These are phyloP conservation scores for Fusarium duplospermum DNA, from an alignment of 2,329 filamentous ascomycete genomes.

Conservation along the genomic window DNA sequence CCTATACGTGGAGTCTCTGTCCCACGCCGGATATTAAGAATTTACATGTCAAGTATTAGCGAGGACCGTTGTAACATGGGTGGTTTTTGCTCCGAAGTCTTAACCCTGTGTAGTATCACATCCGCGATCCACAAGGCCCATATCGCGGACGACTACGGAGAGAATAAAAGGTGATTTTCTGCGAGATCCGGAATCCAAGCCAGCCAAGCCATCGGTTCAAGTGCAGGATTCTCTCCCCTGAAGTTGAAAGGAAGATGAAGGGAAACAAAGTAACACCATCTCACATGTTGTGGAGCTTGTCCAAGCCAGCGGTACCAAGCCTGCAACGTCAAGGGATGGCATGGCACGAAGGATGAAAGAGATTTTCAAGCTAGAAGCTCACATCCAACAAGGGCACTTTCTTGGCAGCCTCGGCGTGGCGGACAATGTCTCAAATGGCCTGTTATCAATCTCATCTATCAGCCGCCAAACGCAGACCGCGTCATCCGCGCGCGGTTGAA, in stretches of 20 bases:
- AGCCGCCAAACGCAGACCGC: constrained; percentile 9
- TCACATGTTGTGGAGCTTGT: neutral
- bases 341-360: neutral
- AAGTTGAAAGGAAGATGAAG: neutral
- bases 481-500: constrained; percentile 19
- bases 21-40: neutral
- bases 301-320: constrained; percentile 1
- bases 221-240: neutral
- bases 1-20: neutral
- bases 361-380: neutral
- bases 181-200: neutral
- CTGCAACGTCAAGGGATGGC: neutral
- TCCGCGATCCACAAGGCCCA: neutral
- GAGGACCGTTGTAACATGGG: neutral
- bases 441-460: constrained; percentile 31
- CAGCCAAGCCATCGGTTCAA: neutral
- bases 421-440: neutral
- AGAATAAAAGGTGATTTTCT: neutral
- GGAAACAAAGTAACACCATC: neutral
- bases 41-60: neutral
- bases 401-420: too few species aligned
- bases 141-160: neutral
- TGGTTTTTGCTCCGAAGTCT: neutral
- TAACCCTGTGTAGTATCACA: constrained; percentile 8
- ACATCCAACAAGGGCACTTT: too few species aligned